These are phyloP conservation scores for Phytophthora litchii DNA, from an alignment of 352 stramenopile species.

Conservation along the genomic window DNA sequence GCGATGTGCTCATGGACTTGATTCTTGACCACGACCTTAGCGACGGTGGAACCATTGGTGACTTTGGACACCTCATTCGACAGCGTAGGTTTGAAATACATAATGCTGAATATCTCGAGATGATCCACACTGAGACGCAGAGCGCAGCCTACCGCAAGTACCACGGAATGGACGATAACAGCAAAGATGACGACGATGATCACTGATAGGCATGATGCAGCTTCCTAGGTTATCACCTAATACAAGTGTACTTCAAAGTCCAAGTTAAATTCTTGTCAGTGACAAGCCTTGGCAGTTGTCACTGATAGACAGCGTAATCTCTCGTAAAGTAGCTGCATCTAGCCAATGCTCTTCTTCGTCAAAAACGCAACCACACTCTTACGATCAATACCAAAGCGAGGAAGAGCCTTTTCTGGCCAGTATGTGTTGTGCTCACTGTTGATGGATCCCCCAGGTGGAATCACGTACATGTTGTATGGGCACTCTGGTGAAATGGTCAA, in stretches of 20 bases:
- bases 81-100: slow-evolving; percentile 87
- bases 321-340: slow-evolving; percentile 1
- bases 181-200: slow-evolving; percentile 38
- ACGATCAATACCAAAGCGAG: slow-evolving; percentile 45
- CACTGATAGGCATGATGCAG: slow-evolving; percentile 8
- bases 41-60: slow-evolving; percentile 55
- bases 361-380: slow-evolving; percentile 74
- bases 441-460: slow-evolving; percentile 75
- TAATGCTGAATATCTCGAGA: slow-evolving; percentile 88
- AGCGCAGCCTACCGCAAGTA: slow-evolving; percentile 28
- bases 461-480: slow-evolving; percentile 63
- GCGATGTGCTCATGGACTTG: slow-evolving; percentile 86
- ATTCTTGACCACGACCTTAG: slow-evolving; percentile 83
- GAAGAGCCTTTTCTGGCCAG: slow-evolving; percentile 58
- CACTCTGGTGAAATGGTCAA: slow-evolving; percentile 46
- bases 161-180: slow-evolving; percentile 31
- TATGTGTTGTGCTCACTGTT: slow-evolving; percentile 81
- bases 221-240: slow-evolving; percentile 9
- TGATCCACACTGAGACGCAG: slow-evolving; percentile 72
- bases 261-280: too few relatives aligned
- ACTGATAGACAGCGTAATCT: not conserved
- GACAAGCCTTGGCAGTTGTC: too few relatives aligned
- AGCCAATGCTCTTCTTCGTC: slow-evolving; percentile 46
- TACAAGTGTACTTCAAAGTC: slow-evolving; percentile 11
- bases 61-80: slow-evolving; percentile 82